These are phyloP conservation scores for Aspergillus aculeatinus DNA, from an alignment of 2,329 filamentous ascomycete genomes.

Conservation along the genomic window DNA sequence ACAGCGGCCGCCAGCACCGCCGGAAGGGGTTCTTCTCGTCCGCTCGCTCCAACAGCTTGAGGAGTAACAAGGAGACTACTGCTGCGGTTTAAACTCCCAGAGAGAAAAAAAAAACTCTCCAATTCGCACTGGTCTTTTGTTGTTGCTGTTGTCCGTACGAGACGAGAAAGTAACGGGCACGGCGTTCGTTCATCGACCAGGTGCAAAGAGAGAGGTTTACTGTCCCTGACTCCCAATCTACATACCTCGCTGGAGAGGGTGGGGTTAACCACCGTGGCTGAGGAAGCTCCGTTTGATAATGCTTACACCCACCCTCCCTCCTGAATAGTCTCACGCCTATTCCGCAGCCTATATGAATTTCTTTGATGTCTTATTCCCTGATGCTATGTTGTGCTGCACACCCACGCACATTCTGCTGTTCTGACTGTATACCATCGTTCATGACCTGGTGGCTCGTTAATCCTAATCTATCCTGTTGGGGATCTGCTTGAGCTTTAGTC, in stretches of 20 bases:
- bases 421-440: not conserved
- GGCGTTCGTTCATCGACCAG: too few species aligned
- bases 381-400: not conserved
- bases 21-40: constrained; percentile 41
- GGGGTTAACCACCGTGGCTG: too few species aligned
- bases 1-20: constrained; percentile 37
- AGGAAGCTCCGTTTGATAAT: too few species aligned
- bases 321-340: not conserved
- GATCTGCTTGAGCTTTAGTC: constrained; percentile 15
- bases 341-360: not conserved
- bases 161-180: too few species aligned
- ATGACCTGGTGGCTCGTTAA: not conserved
- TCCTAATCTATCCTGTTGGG: constrained; percentile 5
- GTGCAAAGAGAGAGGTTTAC: too few species aligned
- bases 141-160: too few species aligned
- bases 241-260: too few species aligned
- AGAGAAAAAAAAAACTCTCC: too few species aligned
- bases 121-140: too few species aligned
- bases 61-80: constrained; percentile 30
- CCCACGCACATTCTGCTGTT: not conserved
- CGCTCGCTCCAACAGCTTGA: constrained; percentile 28
- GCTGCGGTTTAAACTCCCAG: constrained; percentile 21
- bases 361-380: not conserved
- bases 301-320: too few species aligned
- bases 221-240: too few species aligned